phyloP scores from a whole-genome alignment of 108 stramenopile species.

The Asterionellopsis glacialis region DNA sequence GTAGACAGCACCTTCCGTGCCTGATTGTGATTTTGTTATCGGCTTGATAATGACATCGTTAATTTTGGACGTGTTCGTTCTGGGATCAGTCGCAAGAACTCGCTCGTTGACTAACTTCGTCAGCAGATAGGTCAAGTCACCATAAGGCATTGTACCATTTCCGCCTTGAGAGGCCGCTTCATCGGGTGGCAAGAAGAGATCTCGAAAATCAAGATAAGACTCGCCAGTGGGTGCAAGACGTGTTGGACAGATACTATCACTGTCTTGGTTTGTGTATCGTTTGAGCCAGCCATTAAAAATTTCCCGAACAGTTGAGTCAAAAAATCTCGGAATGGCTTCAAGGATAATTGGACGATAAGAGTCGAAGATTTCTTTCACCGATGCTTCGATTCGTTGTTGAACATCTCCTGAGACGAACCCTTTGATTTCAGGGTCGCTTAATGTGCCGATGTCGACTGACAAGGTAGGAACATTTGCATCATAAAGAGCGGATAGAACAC shows the following conservation, averaged over 20 bases:
- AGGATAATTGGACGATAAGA: background rate
- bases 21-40: constrained; percentile 53
- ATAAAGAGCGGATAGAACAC: background rate
- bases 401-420: background rate
- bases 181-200: background rate
- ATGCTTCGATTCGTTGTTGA: background rate
- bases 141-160: background rate
- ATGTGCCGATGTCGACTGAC: background rate
- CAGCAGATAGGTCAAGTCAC: background rate
- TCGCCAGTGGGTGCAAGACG: constrained; percentile 1
- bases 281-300: background rate
- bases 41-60: constrained; percentile 47
- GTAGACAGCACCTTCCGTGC: constrained; percentile 35
- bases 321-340: background rate
- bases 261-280: background rate
- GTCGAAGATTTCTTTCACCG: background rate
- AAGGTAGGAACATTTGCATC: background rate
- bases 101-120: background rate
- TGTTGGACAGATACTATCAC: background rate
- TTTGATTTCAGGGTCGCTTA: background rate
- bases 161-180: background rate
- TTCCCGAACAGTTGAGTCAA: background rate
- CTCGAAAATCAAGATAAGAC: constrained; percentile 1
- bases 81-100: constrained; percentile 24
- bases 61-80: constrained; percentile 42